Evolutionary conservation across 805 yeast species (phyloP).

Genomic region (Saccharomyces jurei): DNA sequence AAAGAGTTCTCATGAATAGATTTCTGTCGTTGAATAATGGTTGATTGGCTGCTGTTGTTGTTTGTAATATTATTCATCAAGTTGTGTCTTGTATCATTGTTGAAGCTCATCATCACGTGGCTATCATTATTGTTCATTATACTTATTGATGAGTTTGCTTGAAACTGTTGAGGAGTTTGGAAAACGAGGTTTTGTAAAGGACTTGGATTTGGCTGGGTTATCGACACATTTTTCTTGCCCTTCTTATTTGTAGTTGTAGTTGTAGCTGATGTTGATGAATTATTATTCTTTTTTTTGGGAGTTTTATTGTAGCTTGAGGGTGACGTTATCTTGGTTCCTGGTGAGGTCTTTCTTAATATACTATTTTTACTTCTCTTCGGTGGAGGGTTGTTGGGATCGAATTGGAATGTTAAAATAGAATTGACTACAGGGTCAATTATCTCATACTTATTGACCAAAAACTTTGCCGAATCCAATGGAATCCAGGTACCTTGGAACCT

Average conservation of each 20-base stretch:
- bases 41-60: neutral
- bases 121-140: neutral
- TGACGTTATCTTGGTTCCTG: conserved; percentile 26
- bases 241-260: conserved; percentile 7
- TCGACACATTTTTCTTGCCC: conserved; percentile 5
- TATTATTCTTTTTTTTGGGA: conserved; percentile 20
- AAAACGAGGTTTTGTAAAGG: conserved; percentile 28
- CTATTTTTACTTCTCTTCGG: conserved; percentile 34
- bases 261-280: conserved; percentile 1
- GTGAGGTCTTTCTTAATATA: conserved; percentile 24
- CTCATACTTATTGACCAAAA: conserved; percentile 45
- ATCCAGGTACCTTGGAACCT: conserved; percentile 85
- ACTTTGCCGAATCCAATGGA: conserved; percentile 57
- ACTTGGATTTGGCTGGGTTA: conserved; percentile 23
- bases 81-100: neutral
- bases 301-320: conserved; percentile 31
- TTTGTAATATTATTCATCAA: neutral
- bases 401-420: conserved; percentile 45
- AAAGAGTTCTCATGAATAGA: neutral
- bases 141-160: conserved; percentile 1
- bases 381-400: conserved; percentile 40
- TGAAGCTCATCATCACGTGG: neutral
- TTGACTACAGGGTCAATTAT: conserved; percentile 43
- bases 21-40: neutral
- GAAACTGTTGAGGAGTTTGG: conserved; percentile 27